phyloP scores from a whole-genome alignment of 306 rosid species.

The Dalbergia cultrata region DNA sequence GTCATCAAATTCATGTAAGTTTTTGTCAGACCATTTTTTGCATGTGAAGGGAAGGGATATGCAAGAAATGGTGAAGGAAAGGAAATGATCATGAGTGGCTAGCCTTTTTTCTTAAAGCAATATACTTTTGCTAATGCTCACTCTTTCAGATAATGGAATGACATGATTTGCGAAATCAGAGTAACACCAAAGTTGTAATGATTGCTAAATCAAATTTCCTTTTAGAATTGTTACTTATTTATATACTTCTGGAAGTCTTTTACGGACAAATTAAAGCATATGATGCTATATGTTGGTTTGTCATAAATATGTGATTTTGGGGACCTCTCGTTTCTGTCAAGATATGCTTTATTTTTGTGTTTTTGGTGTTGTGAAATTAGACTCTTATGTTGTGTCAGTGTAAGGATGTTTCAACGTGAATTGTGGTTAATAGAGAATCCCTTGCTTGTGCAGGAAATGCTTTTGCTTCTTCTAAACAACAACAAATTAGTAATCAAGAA shows the following conservation, averaged over 20 bases:
- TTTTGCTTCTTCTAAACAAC: too few relatives aligned
- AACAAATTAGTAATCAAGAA: too few relatives aligned
- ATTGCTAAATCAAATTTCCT: background rate
- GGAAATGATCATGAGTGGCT: slow-evolving; percentile 13
- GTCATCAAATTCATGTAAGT: background rate
- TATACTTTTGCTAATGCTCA: background rate
- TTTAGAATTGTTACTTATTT: background rate
- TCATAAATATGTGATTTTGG: too few relatives aligned
- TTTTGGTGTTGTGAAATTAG: too few relatives aligned
- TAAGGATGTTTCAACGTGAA: too few relatives aligned
- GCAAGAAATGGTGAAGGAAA: background rate
- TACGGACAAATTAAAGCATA: background rate
- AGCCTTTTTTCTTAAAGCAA: background rate
- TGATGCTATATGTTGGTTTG: background rate
- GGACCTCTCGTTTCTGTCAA: too few relatives aligned
- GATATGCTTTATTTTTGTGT: too few relatives aligned
- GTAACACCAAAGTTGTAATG: background rate
- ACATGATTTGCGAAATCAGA: background rate
- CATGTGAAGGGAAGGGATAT: background rate
- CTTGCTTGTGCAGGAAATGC: too few relatives aligned
- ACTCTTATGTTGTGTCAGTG: too few relatives aligned
- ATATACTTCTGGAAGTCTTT: background rate
- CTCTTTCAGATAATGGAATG: background rate
- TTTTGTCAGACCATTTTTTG: slow-evolving; percentile 5
- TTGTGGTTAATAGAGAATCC: too few relatives aligned